Percentiles rank a stretch among this genome's conserved stretches.
Conservation (phyloP, 805 yeast genomes). For the Ogataea methylovora region DNA sequence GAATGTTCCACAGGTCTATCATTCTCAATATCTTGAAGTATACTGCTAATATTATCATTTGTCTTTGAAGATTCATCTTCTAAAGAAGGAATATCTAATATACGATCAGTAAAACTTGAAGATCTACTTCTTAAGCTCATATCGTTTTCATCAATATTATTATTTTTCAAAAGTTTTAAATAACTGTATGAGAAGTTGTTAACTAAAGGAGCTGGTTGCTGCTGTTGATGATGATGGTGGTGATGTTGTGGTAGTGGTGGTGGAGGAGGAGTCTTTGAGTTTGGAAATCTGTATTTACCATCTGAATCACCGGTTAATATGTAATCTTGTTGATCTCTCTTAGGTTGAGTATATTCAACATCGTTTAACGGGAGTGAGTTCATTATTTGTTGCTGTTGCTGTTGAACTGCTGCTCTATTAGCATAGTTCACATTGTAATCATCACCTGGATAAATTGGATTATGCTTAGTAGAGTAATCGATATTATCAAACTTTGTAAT, state of each 20-base stretch:
- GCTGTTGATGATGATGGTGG: conserved; percentile 3
- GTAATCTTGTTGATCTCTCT: conserved; percentile 29
- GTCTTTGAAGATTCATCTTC: conserved; percentile 2
- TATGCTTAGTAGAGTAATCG: conserved; percentile 10
- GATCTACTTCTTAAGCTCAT: neutral
- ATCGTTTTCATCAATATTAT: too few species aligned
- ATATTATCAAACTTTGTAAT: conserved; percentile 28
- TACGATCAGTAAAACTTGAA: conserved; percentile 1
- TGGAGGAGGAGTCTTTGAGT: conserved; percentile 26
- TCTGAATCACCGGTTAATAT: conserved; percentile 40
- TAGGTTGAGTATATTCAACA: too few species aligned
- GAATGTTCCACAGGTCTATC: too few species aligned
- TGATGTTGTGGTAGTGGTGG: conserved; percentile 16
- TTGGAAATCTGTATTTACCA: conserved; percentile 50
- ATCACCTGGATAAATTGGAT: conserved; percentile 8
- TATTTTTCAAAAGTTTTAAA: conserved; percentile 23
- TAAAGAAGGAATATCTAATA: conserved; percentile 1
- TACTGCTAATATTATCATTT: neutral
- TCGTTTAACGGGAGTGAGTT: conserved; percentile 1
- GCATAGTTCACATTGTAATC: conserved; percentile 19
- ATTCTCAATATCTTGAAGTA: too few species aligned
- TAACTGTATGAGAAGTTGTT: conserved; percentile 35
- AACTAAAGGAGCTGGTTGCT: conserved; percentile 1
- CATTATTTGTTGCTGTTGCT: conserved; percentile 9
- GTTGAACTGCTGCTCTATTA: conserved; percentile 22